These are phyloP conservation scores for Catharanthus roseus DNA, from an alignment of 257 asterid species.

Conservation along the genomic window DNA sequence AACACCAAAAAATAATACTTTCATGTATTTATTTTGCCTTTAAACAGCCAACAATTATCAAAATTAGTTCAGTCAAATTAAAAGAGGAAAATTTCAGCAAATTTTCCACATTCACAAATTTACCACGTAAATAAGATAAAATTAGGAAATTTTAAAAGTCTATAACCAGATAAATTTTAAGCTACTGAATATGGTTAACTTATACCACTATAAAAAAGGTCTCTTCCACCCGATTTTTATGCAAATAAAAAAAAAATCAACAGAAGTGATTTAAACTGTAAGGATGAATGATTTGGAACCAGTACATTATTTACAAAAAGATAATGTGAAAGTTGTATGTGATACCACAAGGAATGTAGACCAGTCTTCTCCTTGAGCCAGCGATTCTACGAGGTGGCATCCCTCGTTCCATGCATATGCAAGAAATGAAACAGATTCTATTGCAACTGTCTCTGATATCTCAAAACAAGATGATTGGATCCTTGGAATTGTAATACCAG, in stretches of 20 bases:
- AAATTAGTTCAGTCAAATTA: neutral
- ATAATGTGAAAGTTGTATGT: neutral
- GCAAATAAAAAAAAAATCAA: too few species aligned
- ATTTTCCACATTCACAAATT: neutral
- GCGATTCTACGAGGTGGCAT: slow-evolving; percentile 42
- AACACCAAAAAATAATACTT: neutral
- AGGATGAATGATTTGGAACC: neutral
- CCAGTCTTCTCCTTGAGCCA: slow-evolving; percentile 88
- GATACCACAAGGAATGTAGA: slow-evolving; percentile 62
- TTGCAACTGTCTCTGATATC: slow-evolving; percentile 67
- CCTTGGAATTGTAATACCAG: slow-evolving; percentile 48
- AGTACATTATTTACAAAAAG: neutral
- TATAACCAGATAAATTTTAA: neutral
- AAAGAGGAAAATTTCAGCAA: neutral
- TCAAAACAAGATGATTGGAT: slow-evolving; percentile 67
- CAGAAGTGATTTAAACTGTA: neutral
- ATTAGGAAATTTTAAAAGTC: neutral
- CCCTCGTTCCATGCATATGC: slow-evolving; percentile 53
- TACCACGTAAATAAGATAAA: neutral
- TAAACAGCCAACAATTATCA: neutral
- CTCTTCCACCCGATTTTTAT: neutral
- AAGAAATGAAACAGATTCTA: slow-evolving; percentile 44
- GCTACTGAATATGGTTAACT: neutral
- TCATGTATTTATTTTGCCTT: neutral
- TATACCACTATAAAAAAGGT: neutral